Evolutionary conservation across 805 yeast genomes (phyloP), one percentile per base, ranked within the genome.

Genomic region (Barnettozyma siamensis): DNA sequence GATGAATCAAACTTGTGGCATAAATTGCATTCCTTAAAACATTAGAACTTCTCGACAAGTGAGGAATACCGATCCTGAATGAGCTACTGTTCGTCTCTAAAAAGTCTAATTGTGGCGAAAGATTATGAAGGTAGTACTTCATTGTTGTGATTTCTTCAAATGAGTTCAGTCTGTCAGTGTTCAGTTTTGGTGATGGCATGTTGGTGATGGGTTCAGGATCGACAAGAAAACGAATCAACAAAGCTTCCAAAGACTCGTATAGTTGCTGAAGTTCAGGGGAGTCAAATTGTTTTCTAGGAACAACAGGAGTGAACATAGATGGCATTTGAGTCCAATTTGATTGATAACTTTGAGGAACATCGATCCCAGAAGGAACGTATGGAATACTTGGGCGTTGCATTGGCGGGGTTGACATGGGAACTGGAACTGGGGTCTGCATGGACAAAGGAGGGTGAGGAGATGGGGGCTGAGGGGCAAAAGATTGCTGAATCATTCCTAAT

Each of bases 21-120:
- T 41, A 38, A 6, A 47, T 20, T 1, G 49, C 34, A 12, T 37
- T 38, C 27, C 31, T 38, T 11, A 45, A 31, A 2, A 42, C 39
- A 12, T 31, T 23, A 8, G 44, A 40, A 12, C 33, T 29, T 30
- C 35, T 33, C 5, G 44, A 12, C 13, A 47, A 13, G 3, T 24
- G 34, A 5, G 47, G 40, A 5, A 41, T 27, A n/a, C 27, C 33
- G 9, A 30, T 17, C 5, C 12, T 34, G 17, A 41, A 47, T 2
- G 30, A 20, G 12, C 31, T 33, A 16, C 20, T 23, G 11, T 35
- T 32, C 2, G 21, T 31, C 17, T 37, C 31, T 2, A 42, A 16
- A 7, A 40, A 24, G 17, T 47, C 46, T 4, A 40, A 32, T 17
- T 37, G 44, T 7, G 38, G 40, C 2, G 47, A 32, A 9, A 47